Evolutionary conservation across 148 eudicot genomes (phyloP), one percentile per base, ranked within the genome.

Genomic region (Dianthus caryophyllus): DNA sequence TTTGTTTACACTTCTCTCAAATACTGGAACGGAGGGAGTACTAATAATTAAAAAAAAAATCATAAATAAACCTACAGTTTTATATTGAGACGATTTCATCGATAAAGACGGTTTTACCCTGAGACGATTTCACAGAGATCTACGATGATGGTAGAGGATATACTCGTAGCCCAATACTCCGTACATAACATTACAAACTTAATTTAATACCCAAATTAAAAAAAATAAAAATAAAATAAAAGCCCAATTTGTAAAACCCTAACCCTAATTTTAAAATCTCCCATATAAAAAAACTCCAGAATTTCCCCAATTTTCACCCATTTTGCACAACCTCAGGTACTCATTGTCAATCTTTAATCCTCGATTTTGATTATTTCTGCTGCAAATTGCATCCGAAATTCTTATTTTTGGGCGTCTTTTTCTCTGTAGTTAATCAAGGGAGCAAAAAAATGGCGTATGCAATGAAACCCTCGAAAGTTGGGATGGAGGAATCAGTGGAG

Each of bases 401-500:
- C 44, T 41, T 41, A 41, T 22, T 53, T 53, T 25, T 53, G 30
- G 46, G 15, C n/a, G 25, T 69, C 43, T 5, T 29, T 44, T n/a
- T 63, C 15, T 24, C n/a, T 30, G 38, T 2, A 33, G 50, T 39
- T 63, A 46, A 58, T 59, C 20, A 29, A 26, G 16, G 27, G 36
- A 73, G n/a, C n/a, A 63, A 14, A 73, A 75, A 38, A 53, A 84
- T 85, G 90, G 93, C 93, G 72, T 84, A 80, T 70, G 84, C 87
- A 71, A 79, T 85, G 88, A 90, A 87, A 75, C 74, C 90, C 9
- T 62, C 83, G 5, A 93, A 89, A 84, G 81, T 76, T 0, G 98
- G 98, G 53, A 15, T 87, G 56, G 98, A 93, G 76, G 96, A 87
- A 39, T 31, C 95, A 4, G 83, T 67, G 31, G 98, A 93, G 68